Evolutionary conservation across 1,284 basidiomycete species (phyloP), one percentile per base, ranked within the genome.

Genomic region (Trichosporon sp.): DNA sequence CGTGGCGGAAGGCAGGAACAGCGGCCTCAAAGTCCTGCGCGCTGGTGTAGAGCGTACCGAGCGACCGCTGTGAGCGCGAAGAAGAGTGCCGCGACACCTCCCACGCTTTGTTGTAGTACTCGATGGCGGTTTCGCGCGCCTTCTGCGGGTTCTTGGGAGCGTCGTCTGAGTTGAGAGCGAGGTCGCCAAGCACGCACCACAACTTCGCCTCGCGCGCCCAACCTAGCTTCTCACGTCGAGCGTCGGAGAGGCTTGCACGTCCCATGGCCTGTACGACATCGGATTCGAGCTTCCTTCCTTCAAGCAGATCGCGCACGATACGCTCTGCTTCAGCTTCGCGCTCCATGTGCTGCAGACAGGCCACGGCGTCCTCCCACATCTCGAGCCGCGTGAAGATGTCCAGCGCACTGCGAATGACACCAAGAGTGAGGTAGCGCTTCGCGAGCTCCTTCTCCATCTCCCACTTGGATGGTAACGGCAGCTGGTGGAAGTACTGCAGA

Each of bases 291-390:
- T 90, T 92, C 46, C 84, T 82, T 0, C 93, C 95, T 67, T 88
- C 88, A 27, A 97, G 81, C 11, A 97, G 82, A 74, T 95, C 92
- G 27, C 85, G 84, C 25, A 96, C 91, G 73, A 96, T 86, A 1
- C 82, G 77, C 65, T 92, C 84, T 1, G 88, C 95, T 73, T 87
- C 87, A 63, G 90, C 89, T 11, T 85, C 85, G 64, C 86, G 83
- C 69, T 95, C 94, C 80, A 95, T 84, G 27, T 87, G 83, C 67
- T 88, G 87, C 82, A 89, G 89, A 77, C 94, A 96, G 66, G 85
- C 84, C 27, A 92, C 91, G 8, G 90, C 93, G 68, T 96, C 91
- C 80, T 95, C 94, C 93, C 93, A 97, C 92, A 96, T 93, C 81
- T 97, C 92, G 63, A 95, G 82, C 52, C 90, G 85, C 78, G 92